Percentiles rank a stretch among this genome's conserved stretches.
Conservation (phyloP, 1,284 basidiomycete species). For the Papiliotrema fonsecae region DNA sequence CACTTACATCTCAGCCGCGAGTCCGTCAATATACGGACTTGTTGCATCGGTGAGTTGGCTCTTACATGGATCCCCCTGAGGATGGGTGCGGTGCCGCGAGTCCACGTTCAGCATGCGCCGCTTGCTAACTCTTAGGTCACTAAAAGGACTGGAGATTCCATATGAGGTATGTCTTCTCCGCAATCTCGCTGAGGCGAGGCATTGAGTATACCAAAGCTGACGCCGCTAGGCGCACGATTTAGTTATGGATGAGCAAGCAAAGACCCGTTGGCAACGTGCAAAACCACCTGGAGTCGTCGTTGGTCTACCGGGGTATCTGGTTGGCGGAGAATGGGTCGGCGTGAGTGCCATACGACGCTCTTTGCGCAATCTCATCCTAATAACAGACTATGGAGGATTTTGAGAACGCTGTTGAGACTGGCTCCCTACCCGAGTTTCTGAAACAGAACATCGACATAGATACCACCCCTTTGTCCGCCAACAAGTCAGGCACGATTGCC, state of each 20-base stretch:
- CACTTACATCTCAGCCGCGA: conserved; percentile 39
- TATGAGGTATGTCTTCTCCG: conserved; percentile 29
- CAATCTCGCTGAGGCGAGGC: not conserved
- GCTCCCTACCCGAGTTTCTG: conserved; percentile 34
- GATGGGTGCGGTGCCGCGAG: not conserved
- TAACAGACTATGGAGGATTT: conserved; percentile 45
- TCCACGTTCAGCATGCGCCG: not conserved
- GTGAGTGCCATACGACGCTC: conserved; percentile 24
- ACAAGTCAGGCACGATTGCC: conserved; percentile 21
- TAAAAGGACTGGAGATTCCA: conserved; percentile 41
- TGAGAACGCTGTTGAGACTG: conserved; percentile 42
- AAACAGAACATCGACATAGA: conserved; percentile 36
- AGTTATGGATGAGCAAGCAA: conserved; percentile 42
- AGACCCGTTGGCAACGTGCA: conserved; percentile 43
- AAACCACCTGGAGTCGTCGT: conserved; percentile 39
- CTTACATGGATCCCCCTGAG: too few species aligned
- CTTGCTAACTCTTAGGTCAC: conserved; percentile 15
- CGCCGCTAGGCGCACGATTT: conserved; percentile 33
- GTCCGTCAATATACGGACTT: conserved; percentile 41
- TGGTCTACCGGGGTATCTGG: conserved; percentile 44
- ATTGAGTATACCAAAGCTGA: not conserved
- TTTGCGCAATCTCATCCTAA: not conserved
- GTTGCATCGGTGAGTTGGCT: conserved; percentile 32
- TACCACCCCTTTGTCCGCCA: conserved; percentile 2
- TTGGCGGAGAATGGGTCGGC: conserved; percentile 45